Evolutionary conservation across 2,329 filamentous ascomycete species (phyloP).

Genomic region (Aspergillus sp.): DNA sequence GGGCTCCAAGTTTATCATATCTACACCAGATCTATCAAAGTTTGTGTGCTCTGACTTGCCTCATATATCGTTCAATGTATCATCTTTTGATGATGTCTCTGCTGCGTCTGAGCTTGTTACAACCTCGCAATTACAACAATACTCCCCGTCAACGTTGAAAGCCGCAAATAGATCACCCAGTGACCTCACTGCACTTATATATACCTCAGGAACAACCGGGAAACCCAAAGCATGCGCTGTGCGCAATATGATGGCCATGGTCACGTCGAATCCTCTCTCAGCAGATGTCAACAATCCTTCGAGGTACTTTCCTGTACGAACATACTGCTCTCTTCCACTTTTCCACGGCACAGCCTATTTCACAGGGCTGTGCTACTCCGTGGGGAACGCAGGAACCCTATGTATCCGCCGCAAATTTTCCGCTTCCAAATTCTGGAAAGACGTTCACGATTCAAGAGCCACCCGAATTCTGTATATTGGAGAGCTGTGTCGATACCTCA

Average conservation of each 20-base stretch:
- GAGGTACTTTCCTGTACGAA: slow-evolving; percentile 47
- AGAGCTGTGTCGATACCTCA: slow-evolving; percentile 51
- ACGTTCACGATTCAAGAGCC: slow-evolving; percentile 43
- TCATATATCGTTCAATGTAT: slow-evolving; percentile 40
- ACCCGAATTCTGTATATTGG: slow-evolving; percentile 50
- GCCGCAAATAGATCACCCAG: slow-evolving; percentile 34
- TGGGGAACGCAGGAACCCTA: slow-evolving; percentile 43
- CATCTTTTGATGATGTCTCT: slow-evolving; percentile 34
- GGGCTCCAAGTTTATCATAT: slow-evolving; percentile 41
- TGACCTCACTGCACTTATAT: slow-evolving; percentile 44
- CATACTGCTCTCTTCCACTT: slow-evolving; percentile 49
- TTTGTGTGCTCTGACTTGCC: slow-evolving; percentile 34
- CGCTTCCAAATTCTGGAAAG: slow-evolving; percentile 47
- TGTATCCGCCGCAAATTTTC: slow-evolving; percentile 49
- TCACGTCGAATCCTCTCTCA: slow-evolving; percentile 38
- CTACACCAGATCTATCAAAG: slow-evolving; percentile 45
- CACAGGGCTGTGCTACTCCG: slow-evolving; percentile 41
- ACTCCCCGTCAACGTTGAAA: slow-evolving; percentile 20
- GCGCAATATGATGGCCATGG: slow-evolving; percentile 38
- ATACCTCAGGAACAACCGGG: slow-evolving; percentile 51
- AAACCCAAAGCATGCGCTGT: slow-evolving; percentile 49
- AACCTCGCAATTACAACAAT: slow-evolving; percentile 25
- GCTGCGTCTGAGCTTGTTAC: slow-evolving; percentile 27
- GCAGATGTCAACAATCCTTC: slow-evolving; percentile 37
- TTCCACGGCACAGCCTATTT: slow-evolving; percentile 53